A percentile compares a stretch with the other conserved stretches of the same genome.
Conservation (phyloP, 106 monocot species). For the Dactylorhiza incarnata region DNA sequence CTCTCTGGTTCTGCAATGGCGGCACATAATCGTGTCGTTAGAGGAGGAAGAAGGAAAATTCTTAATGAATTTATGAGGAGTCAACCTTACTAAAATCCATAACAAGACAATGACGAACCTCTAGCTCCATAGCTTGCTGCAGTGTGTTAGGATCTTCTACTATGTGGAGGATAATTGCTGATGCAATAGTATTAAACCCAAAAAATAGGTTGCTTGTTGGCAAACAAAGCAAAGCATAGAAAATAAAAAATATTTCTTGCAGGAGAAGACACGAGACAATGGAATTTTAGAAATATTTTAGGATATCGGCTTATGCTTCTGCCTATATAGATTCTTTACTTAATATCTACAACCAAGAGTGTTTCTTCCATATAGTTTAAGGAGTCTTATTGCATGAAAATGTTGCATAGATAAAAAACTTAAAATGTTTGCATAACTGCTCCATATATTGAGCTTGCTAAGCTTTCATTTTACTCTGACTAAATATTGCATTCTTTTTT, state of each 20-base stretch:
- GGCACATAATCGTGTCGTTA: no score
- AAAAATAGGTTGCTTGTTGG: constrained; percentile 78
- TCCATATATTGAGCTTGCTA: background rate
- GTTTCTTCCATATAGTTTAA: background rate
- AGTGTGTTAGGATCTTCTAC: constrained; percentile 94
- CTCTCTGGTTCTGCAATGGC: constrained; percentile 18
- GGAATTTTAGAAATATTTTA: no score
- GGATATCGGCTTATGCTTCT: no score
- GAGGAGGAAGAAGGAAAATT: no score
- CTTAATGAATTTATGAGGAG: constrained; percentile 80
- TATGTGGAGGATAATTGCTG: constrained; percentile 90
- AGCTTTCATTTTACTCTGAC: background rate
- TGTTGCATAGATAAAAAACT: background rate
- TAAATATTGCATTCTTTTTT: background rate
- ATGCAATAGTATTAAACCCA: constrained; percentile 82
- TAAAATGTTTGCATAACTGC: background rate
- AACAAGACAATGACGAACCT: constrained; percentile 78
- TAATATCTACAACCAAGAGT: background rate
- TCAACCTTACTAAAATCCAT: constrained; percentile 59
- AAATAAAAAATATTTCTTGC: no score
- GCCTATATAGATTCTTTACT: no score
- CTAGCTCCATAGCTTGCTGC: constrained; percentile 97
- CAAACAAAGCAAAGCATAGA: constrained; percentile 70
- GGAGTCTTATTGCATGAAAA: background rate
- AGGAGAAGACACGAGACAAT: no score